A percentile compares a stretch with the other conserved stretches of the same genome.
Evolutionary conservation across 805 yeast genomes (phyloP).

Genomic region (Ogataea pilisensis): DNA sequence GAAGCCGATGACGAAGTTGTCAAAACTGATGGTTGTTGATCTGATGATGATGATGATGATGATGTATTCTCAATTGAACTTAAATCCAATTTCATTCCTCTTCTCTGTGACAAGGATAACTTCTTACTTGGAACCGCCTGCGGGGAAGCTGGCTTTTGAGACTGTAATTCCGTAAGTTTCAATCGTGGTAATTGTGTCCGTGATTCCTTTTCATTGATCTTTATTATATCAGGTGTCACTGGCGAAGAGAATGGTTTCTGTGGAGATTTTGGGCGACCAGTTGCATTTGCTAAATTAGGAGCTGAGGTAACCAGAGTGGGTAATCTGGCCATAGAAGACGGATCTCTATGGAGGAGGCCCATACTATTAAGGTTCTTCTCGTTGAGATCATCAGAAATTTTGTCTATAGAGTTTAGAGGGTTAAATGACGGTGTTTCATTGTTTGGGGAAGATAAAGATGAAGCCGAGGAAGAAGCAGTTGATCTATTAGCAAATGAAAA

Average conservation of each 20-base stretch:
- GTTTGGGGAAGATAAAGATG: not conserved
- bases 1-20: not conserved
- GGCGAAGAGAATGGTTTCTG: slow-evolving; percentile 18
- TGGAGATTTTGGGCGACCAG: slow-evolving; percentile 27
- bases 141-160: slow-evolving; percentile 1
- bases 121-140: slow-evolving; percentile 29
- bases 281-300: slow-evolving; percentile 29
- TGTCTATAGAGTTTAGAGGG: not conserved
- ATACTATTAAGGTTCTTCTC: too few species aligned
- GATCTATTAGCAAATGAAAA: not conserved
- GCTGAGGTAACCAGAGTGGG: slow-evolving; percentile 15
- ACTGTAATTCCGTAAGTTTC: slow-evolving; percentile 1
- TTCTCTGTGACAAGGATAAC: slow-evolving; percentile 47
- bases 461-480: not conserved
- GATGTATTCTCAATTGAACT: not conserved
- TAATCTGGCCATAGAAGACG: not conserved
- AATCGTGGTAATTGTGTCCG: not conserved
- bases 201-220: not conserved
- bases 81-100: slow-evolving; percentile 51
- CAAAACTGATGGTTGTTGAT: too few species aligned
- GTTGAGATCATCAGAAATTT: not conserved
- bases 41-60: slow-evolving; percentile 9
- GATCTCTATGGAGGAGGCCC: too few species aligned
- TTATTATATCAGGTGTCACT: slow-evolving; percentile 8
- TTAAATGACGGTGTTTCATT: not conserved